Base-by-base conservation (phyloP, 129 eudicot species). In the Flaveria robusta region DNA sequence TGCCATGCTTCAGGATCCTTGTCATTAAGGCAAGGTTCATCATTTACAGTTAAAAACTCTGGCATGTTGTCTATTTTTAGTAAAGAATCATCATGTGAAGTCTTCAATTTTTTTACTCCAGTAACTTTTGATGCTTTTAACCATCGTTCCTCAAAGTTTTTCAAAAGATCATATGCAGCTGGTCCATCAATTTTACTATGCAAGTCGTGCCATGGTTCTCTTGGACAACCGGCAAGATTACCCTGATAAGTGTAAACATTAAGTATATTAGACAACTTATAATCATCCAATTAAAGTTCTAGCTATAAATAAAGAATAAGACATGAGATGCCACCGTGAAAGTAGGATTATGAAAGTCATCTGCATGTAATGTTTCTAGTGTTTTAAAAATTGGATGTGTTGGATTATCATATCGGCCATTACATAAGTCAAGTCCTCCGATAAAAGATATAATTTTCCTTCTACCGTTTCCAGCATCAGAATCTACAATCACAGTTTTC, bases 171-270 rank as follows among this genome's bases (percentile, higher is more conserved):
- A 45, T 93, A 93, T 59, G 97, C 98, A 77, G 98, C 98, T 1
- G 98, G 98, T 43, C 98, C 98, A 70, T 93, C 97, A 37, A 93
- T 88, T 79, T 88, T 89, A 80, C 91, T 68, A 81, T 93, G 98
- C 88, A 93, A 79, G 69, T 93, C 98, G 75, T 93, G 98, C 98
- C 98, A 93, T 76, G 98, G 98, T 83, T 93, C 98, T 84, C 97
- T 85, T 68, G 98, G 97, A 85, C 98, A 90, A 68, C 92, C 97
- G 15, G 78, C 54, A 54, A 78, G 77, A 79, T 74, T 91, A 3
- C 92, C 97, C 97, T 91, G 83, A 81, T 73, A 19, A 59, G 3
- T 45, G 39, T 22, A 65, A 68, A 77, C 67, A 52, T 16, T 22
- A 42, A 19, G 65, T 16, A 55, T 52, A 43, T 31, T 62, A 46